Conservation (phyloP, 371 early-diverging fungal species). For the Rhizopus stolonifer region DNA sequence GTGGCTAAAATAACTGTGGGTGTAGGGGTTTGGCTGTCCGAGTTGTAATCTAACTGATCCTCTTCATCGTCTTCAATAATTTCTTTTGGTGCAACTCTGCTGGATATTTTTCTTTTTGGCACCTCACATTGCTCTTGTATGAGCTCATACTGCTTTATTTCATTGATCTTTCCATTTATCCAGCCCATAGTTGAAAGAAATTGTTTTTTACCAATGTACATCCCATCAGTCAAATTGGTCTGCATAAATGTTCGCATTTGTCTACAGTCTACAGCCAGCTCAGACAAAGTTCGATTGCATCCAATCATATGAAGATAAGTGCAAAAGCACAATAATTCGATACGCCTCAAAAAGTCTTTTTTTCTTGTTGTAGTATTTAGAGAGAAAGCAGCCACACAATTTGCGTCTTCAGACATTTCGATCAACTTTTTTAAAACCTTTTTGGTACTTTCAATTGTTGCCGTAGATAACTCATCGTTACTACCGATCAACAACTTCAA, state of each 20-base stretch:
- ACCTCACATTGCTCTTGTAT: not conserved
- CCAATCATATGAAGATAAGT: not conserved
- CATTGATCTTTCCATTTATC: not conserved
- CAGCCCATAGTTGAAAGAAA: not conserved
- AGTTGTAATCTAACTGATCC: no score
- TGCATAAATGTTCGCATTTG: not conserved
- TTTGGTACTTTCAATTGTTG: not conserved
- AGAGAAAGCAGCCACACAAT: not conserved
- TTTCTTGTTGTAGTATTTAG: not conserved
- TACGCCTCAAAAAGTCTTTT: not conserved
- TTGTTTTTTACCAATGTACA: not conserved
- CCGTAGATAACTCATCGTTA: not conserved
- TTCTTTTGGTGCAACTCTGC: not conserved
- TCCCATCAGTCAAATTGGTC: not conserved
- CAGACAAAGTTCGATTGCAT: not conserved
- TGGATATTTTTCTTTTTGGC: no score
- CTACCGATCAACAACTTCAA: not conserved
- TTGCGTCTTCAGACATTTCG: not conserved
- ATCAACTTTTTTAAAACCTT: not conserved
- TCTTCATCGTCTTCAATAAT: not conserved
- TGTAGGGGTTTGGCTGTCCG: no score
- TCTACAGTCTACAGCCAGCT: not conserved
- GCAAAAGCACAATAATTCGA: slow-evolving; percentile 5
- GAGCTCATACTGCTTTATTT: no score
- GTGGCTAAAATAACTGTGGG: no score